These are phyloP conservation scores for Pleurostoma richardsiae DNA, from an alignment of 2,329 filamentous ascomycete species.

Conservation along the genomic window DNA sequence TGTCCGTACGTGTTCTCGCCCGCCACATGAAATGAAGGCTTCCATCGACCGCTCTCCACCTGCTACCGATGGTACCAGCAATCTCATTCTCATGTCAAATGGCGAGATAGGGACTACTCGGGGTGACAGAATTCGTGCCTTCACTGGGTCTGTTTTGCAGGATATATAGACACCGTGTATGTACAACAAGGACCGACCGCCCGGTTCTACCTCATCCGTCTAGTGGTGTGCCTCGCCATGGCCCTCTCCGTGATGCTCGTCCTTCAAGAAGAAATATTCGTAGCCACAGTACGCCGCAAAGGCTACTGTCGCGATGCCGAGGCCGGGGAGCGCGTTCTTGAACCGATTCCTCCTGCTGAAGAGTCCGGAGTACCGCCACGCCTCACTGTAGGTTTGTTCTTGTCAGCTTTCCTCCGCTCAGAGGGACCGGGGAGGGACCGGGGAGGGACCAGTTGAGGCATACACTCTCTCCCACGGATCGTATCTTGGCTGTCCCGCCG, in stretches of 20 bases:
- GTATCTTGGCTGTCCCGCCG: constrained; percentile 58
- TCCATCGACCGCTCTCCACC: no score
- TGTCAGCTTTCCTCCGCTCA: background rate
- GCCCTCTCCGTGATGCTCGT: constrained; percentile 53
- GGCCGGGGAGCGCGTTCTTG: constrained; percentile 77
- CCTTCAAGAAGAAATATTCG: constrained; percentile 81
- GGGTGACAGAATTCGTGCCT: no score
- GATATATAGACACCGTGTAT: constrained; percentile 2
- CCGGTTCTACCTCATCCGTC: constrained; percentile 10
- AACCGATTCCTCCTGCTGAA: constrained; percentile 90
- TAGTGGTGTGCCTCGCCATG: constrained; percentile 57
- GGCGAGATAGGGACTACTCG: no score
- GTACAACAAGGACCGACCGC: constrained; percentile 3
- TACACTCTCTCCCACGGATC: constrained; percentile 64
- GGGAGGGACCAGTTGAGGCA: background rate
- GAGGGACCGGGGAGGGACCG: no score
- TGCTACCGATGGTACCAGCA: no score
- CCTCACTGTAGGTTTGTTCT: constrained; percentile 59
- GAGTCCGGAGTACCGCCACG: constrained; percentile 87
- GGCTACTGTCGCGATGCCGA: constrained; percentile 87
- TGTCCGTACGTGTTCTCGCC: no score
- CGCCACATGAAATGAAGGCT: no score
- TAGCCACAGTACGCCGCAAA: constrained; percentile 87
- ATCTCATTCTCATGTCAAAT: no score
- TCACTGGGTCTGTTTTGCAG: background rate